Evolutionary conservation across 345 rosid genomes (phyloP), one percentile per base, ranked within the genome.

Genomic region (Syzygium aromaticum): DNA sequence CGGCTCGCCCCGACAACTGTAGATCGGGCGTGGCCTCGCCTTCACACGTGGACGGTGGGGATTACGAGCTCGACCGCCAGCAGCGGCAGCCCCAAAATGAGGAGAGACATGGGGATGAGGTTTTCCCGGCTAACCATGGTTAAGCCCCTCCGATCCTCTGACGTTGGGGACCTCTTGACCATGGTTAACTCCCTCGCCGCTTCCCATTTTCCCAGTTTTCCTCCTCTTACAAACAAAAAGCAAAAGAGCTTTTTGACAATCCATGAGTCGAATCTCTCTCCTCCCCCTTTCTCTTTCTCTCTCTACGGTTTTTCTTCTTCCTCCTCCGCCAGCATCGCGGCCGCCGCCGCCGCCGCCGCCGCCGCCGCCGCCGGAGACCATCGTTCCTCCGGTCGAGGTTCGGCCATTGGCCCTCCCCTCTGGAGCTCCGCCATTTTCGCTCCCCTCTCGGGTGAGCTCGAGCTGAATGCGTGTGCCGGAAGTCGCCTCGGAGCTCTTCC

Each of bases 11-110:
- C 94, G 93, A 92, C 93, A 90, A 88, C 88, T 89, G 93, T 92
- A 94, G 89, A 92, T 88, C 84, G 51, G 43, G 38, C 51, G 85
- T 57, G 46, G 4, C 49, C 11, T 21, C n/a, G 17, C 17, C 0
- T 4, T 14, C 92, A 84, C 93, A 92, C 92, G 93, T 94, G 94
- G 89, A 92, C 92, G 93, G 93, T 73, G 49, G 27, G 49, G 82
- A 73, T 73, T 40, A 80, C 49, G 27, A 33, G 15, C 87, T 3
- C 90, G 92, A 90, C 61, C 54, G 25, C 73, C 85, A 64, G 25
- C 85, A 56, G 84, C 33, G 73, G 89, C 46, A 43, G 46, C 46
- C 89, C 77, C 54, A 89, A 89, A 86, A 84, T 52, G 56, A 33
- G 73, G 11, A 33, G 78, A 33, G 78, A 38, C 49, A 19, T 73